phyloP scores from a whole-genome alignment of 139 green algal species.

The Chloropicon primus region DNA sequence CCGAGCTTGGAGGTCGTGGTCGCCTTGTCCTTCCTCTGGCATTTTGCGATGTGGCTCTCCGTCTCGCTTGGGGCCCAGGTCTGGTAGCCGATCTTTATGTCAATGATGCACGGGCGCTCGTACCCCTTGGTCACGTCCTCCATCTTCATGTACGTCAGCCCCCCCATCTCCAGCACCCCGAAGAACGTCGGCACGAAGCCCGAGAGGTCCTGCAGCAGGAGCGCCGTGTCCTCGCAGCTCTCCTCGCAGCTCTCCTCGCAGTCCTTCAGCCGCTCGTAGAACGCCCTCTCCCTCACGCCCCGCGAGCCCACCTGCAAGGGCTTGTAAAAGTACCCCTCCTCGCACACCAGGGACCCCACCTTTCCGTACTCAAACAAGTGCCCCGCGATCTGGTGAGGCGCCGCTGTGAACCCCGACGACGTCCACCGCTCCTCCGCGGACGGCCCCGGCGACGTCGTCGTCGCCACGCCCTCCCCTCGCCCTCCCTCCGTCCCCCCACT shows the following conservation, averaged over 20 bases:
- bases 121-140: not conserved
- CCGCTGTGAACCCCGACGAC: not conserved
- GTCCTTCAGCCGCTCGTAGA: not conserved
- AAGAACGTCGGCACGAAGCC: not conserved
- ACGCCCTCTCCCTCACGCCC: not conserved
- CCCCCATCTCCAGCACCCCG: not conserved
- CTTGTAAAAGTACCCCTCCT: not conserved
- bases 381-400: not conserved
- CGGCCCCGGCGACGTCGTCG: too few species aligned
- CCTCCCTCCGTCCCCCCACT: too few species aligned
- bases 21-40: slow-evolving; percentile 47
- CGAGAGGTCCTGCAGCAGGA: not conserved
- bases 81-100: not conserved
- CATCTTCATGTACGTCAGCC: not conserved
- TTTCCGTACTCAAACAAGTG: not conserved
- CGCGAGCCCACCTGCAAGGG: not conserved
- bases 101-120: not conserved
- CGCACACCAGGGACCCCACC: not conserved
- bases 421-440: too few species aligned
- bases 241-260: not conserved
- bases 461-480: too few species aligned
- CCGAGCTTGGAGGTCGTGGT: slow-evolving; percentile 57
- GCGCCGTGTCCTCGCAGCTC: not conserved
- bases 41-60: not conserved
- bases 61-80: not conserved